Percentiles rank a stretch among this genome's conserved stretches.
Evolutionary conservation across 163 green algal species (phyloP).

Genomic region (Trebouxiophyceae sp.): DNA sequence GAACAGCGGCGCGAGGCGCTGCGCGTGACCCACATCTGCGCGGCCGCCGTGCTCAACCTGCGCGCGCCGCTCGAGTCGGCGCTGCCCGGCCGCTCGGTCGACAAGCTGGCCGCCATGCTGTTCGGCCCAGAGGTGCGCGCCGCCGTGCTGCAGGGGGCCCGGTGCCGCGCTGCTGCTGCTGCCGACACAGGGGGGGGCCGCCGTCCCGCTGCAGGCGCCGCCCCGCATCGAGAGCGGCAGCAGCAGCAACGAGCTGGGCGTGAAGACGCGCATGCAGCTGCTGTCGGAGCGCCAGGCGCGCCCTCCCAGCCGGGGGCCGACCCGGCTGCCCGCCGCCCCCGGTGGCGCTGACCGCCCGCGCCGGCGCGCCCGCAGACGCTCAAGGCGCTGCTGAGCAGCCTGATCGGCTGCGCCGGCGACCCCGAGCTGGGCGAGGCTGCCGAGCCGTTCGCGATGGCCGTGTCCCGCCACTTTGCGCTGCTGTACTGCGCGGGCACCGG

Average conservation of each 20-base stretch:
- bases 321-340: too few relatives aligned
- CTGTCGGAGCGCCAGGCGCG: constrained; percentile 60
- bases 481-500: constrained; percentile 51
- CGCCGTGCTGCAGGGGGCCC: too few relatives aligned
- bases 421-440: constrained; percentile 48
- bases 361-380: constrained; percentile 49
- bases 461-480: constrained; percentile 88
- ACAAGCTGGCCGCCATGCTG: constrained; percentile 44
- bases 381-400: constrained; percentile 46
- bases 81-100: constrained; percentile 20
- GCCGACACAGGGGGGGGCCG: too few relatives aligned
- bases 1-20: constrained; percentile 11
- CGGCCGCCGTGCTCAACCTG: constrained; percentile 74
- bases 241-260: constrained; percentile 36
- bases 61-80: constrained; percentile 25
- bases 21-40: constrained; percentile 74
- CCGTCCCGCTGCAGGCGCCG: constrained; percentile 8
- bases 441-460: constrained; percentile 50
- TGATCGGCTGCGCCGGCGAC: constrained; percentile 57
- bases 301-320: not conserved
- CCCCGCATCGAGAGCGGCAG: constrained; percentile 14
- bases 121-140: constrained; percentile 12
- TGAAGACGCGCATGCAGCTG: constrained; percentile 93
- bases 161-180: too few relatives aligned
- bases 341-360: too few relatives aligned